Evolutionary conservation across 2,329 filamentous ascomycete species (phyloP), one percentile per base, ranked within the genome.

Genomic region (Claviceps sp.): DNA sequence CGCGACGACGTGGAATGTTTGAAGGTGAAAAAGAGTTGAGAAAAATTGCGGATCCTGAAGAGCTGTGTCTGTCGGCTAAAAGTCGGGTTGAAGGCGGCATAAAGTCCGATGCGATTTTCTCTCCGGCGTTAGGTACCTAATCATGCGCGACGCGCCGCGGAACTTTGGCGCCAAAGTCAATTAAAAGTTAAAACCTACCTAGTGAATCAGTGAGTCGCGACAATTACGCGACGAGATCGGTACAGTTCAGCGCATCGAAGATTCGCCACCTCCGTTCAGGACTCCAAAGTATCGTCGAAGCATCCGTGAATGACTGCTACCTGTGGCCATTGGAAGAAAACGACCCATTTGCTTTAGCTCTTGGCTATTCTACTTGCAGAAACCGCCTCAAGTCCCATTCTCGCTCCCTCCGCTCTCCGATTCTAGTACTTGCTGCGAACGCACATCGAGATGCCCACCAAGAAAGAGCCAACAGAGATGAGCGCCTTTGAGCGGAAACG

Each of bases 401-500:
- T 43, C 19, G 22, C 11, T 44, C 17, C 30, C 16, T n/a, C 13
- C 1, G 4, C n/a, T 17, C 11, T 19, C 26, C 19, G 24, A 19
- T 13, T 43, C 19, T 2, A 22, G 4, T 16, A 13, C 19, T 16
- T 14, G 19, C 19, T 24, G 24, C 41, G 19, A 43, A 22, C 19
- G 19, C 17, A 13, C 41, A 8, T 6, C 26, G 60, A 43, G 40
- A 80, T 81, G 76, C 66, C 75, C 1, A 64, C 70, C 1, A 68
- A 69, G 16, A 70, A 66, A 22, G 69, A 73, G 42, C 66, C 67
- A 14, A 62, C 59, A 22, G 76, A 60, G 39, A 72, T 94, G 60
- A 94, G 87, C 67, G 87, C 89, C 41, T 96, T 95, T 67, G 90
- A 95, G 73, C 82, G 84, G 60, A 82, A 87, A 59, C 78, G 90